Percentiles rank a stretch among this genome's conserved stretches.
phyloP scores from a whole-genome alignment of 768 basidiomycete species.

The Phaffia tasmanica region DNA sequence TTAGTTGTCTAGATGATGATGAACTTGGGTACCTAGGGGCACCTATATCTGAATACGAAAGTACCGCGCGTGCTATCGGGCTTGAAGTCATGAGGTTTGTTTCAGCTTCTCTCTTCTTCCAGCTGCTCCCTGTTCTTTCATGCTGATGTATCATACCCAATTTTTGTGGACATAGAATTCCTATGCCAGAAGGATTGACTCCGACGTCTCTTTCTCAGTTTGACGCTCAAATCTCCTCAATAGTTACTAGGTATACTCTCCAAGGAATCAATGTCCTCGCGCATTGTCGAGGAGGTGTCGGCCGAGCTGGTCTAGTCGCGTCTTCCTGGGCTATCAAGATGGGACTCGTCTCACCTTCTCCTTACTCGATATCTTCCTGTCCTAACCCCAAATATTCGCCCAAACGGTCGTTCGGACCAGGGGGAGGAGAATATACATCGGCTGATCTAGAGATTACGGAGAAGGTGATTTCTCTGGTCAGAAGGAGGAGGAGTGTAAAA shows the following conservation, averaged over 20 bases:
- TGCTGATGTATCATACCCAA: neutral
- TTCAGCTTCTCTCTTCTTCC: constrained; percentile 18
- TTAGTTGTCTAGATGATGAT: constrained; percentile 69
- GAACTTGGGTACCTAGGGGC: constrained; percentile 80
- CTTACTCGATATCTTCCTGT: constrained; percentile 42
- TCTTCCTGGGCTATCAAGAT: constrained; percentile 87
- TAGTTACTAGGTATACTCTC: constrained; percentile 64
- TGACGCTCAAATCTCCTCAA: constrained; percentile 53
- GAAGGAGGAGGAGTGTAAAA: constrained; percentile 69
- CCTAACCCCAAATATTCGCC: neutral
- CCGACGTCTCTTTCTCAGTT: constrained; percentile 52
- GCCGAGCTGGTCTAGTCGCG: constrained; percentile 81
- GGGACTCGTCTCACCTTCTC: constrained; percentile 56
- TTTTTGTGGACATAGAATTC: constrained; percentile 46
- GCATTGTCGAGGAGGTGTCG: constrained; percentile 90
- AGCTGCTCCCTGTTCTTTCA: neutral
- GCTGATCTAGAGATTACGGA: constrained; percentile 52
- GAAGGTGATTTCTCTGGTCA: constrained; percentile 58
- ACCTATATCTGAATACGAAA: constrained; percentile 67
- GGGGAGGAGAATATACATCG: neutral
- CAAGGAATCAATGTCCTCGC: constrained; percentile 60
- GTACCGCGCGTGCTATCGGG: constrained; percentile 51
- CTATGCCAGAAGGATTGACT: constrained; percentile 78
- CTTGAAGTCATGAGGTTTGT: constrained; percentile 68
- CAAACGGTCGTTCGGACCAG: neutral